Percentiles rank a stretch among this genome's conserved stretches.
Evolutionary conservation across 352 stramenopile genomes (phyloP).

Genomic region (Paralagenidium karlingii): DNA sequence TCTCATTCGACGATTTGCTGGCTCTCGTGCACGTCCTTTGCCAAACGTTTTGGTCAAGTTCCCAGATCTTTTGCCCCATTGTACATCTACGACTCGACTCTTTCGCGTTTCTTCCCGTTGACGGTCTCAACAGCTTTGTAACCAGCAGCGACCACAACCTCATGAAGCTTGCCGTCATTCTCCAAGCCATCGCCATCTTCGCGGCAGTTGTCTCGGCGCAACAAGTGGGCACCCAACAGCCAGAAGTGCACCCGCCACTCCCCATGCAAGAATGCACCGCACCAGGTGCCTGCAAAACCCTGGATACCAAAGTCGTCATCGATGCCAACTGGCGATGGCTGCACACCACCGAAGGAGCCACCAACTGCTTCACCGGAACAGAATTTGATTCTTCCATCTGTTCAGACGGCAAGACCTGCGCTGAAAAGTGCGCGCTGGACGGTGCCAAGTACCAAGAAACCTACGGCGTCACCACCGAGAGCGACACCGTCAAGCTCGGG

Average conservation of each 20-base stretch:
- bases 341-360: slow-evolving; percentile 42
- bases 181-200: background rate
- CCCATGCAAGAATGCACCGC: slow-evolving; percentile 27
- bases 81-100: too few species aligned
- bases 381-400: slow-evolving; percentile 36
- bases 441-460: slow-evolving; percentile 2
- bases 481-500: too few species aligned
- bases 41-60: too few species aligned
- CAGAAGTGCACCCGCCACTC: slow-evolving; percentile 42
- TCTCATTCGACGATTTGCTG: too few species aligned
- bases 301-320: slow-evolving; percentile 45
- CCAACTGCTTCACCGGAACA: slow-evolving; percentile 45
- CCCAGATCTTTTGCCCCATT: too few species aligned
- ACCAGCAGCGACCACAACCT: too few species aligned
- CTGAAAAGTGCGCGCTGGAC: slow-evolving; percentile 37
- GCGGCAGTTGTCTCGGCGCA: slow-evolving; percentile 20
- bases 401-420: slow-evolving; percentile 24
- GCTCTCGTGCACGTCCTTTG: too few species aligned
- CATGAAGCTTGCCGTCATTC: too few species aligned
- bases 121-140: too few species aligned
- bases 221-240: slow-evolving; percentile 23
- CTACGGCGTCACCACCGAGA: too few species aligned
- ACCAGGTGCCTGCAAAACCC: slow-evolving; percentile 20
- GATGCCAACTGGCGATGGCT: slow-evolving; percentile 68
- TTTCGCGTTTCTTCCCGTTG: too few species aligned